Evolutionary conservation across 2,329 filamentous ascomycete species (phyloP), one percentile per base, ranked within the genome.

Genomic region (Aurifilum marmelostoma): DNA sequence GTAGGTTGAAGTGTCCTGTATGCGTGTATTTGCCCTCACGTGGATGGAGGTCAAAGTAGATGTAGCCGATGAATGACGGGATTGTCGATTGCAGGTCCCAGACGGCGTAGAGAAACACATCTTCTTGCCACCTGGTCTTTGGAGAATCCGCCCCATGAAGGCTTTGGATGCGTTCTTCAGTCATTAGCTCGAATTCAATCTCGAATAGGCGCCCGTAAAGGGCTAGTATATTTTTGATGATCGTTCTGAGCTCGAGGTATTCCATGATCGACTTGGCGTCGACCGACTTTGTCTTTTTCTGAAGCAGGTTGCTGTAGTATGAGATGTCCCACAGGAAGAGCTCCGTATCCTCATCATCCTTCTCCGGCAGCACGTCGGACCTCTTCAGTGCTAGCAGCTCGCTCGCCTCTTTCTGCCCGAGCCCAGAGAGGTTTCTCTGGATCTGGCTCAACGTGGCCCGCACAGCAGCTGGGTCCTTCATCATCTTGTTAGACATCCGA

Each of bases 321-420:
- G 66, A 79, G 71, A 85, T 81, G 67, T 88, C 86, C 86, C 86
- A 88, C 2, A 87, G 78, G 75, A 83, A 88, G 75, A 86, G 87
- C 65, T 80, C 79, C 8, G 78, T 79, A 52, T 82, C 79, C 41
- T 82, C 79, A 39, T 43, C 34, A 18, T 8, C 12, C 14, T 62
- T 78, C 16, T 4, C 37, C 6, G 8, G 76, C 7, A 75, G 9
- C 78, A 63, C 85, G 81, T 32, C 59, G 5, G 76, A 74, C 74
- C 84, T 80, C 79, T 88, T 88, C 58, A 88, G 74, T 66, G 81
- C 77, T 72, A 84, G 81, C 52, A 88, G 75, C 72, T 82, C 81
- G 68, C 82, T 77, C 56, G 86, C 83, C 76, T 88, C 85, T 71
- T 50, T 60, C 37, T 47, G 21, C 18, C 37, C 56, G 4, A 52